Conservation (phyloP, 139 green algal genomes). For the Edaphochlamys debaryana region DNA sequence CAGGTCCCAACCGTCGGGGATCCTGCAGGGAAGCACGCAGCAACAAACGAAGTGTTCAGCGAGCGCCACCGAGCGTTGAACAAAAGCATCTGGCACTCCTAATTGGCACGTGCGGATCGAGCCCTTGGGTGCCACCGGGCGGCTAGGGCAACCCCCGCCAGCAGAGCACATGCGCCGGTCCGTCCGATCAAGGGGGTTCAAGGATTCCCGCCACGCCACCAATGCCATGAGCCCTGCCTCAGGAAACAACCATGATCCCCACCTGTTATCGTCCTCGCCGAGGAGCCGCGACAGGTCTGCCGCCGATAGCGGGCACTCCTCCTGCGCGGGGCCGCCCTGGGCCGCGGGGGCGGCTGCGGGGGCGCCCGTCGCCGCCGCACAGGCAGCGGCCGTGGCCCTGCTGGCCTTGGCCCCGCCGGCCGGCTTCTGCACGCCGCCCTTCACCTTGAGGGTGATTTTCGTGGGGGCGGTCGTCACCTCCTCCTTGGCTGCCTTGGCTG, state of each 20-base stretch:
- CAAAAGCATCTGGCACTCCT: no score
- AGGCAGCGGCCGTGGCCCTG: background rate
- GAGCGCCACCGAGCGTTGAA: no score
- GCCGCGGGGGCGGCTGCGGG: background rate
- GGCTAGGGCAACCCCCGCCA: no score
- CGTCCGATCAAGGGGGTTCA: no score
- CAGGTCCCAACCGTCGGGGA: constrained; percentile 36
- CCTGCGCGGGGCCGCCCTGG: background rate
- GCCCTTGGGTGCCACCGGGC: no score
- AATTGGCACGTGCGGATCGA: no score
- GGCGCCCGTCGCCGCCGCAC: background rate
- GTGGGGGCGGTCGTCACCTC: background rate
- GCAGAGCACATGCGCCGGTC: no score
- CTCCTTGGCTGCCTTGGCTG: background rate
- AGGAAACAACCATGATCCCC: no score
- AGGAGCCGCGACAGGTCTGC: constrained; percentile 37
- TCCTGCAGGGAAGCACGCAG: background rate
- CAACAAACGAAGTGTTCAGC: no score
- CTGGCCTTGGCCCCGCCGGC: background rate
- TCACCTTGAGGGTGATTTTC: constrained; percentile 25
- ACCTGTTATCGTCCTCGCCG: constrained; percentile 39
- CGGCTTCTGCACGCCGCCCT: constrained; percentile 21
- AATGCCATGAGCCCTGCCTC: no score
- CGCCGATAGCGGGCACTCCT: constrained; percentile 11
- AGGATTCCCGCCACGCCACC: no score